Evolutionary conservation across 2,329 filamentous ascomycete species (phyloP), one percentile per base, ranked within the genome.

Genomic region (Penicillium decumbens): DNA sequence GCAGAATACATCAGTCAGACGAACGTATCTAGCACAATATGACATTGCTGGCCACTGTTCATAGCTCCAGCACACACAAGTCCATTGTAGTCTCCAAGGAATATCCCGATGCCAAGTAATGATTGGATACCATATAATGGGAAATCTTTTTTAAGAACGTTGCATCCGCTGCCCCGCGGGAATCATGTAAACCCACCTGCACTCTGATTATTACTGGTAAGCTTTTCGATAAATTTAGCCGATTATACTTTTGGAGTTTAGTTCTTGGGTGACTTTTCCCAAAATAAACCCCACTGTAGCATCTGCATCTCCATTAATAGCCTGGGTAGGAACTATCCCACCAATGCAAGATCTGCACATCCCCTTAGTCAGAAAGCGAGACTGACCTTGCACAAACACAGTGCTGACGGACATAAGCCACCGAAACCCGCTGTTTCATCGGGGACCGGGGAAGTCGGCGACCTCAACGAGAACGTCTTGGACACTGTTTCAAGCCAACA

Each of bases 401-500:
- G 55, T 58, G 51, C 55, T 59, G 51, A 58, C 53, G 23, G 47
- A 23, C 32, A 35, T 44, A 35, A 49, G 53, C 55, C 55, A 54
- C 50, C 51, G 32, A 35, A 10, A 28, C 41, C 29, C 23, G 20
- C 18, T 27, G 38, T 40, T 37, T 28, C 42, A 41, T 28, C 15
- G 24, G 30, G 25, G 18, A 27, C 32, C 13, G 5, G 24, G 15
- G 20, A 4, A 43, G 13, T 13, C 24, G n/a, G 24, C 24, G 27
- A 38, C 13, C 29, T 24, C 33, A 25, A 39, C 9, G 30, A 41
- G 2, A 23, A 37, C 7, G 12, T 23, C 23, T 25, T 40, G 25
- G 9, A n/a, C 4, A 7, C 18, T 33, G 18, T 12, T 4, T 18
- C 30, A 12, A 18, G 15, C 15, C 7, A 28, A 27, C 8, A 3